Evolutionary conservation across 805 yeast species (phyloP).

Genomic region (Kuraishia capsulata): DNA sequence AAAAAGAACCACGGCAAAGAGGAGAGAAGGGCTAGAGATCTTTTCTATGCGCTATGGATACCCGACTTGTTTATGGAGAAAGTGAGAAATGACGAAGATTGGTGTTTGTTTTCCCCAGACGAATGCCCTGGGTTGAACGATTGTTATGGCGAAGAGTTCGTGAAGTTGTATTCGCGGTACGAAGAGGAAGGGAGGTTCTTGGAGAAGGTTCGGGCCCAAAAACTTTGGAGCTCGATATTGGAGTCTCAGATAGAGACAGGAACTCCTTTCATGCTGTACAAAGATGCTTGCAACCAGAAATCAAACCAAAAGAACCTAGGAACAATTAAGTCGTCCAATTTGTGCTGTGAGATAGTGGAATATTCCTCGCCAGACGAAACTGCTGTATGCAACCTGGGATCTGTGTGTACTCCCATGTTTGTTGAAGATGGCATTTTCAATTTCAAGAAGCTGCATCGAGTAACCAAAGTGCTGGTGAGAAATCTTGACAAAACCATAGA

Average conservation of each 20-base stretch:
- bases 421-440: slow-evolving; percentile 51
- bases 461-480: slow-evolving; percentile 67
- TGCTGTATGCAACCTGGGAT: slow-evolving; percentile 93
- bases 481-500: slow-evolving; percentile 83
- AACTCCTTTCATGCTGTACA: slow-evolving; percentile 88
- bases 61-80: slow-evolving; percentile 92
- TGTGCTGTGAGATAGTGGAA: slow-evolving; percentile 92
- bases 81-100: slow-evolving; percentile 66
- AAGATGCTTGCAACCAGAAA: slow-evolving; percentile 83
- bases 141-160: slow-evolving; percentile 79
- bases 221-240: slow-evolving; percentile 80
- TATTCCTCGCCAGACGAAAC: slow-evolving; percentile 88
- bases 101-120: slow-evolving; percentile 89
- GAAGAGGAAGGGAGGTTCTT: slow-evolving; percentile 62
- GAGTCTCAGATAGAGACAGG: slow-evolving; percentile 97
- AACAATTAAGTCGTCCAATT: slow-evolving; percentile 82
- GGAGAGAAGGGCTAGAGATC: slow-evolving; percentile 86
- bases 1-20: slow-evolving; percentile 94
- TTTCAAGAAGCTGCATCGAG: slow-evolving; percentile 65
- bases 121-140: slow-evolving; percentile 83
- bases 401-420: slow-evolving; percentile 80
- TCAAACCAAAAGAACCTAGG: slow-evolving; percentile 91
- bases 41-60: slow-evolving; percentile 91
- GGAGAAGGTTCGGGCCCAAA: slow-evolving; percentile 72
- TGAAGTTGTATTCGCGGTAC: slow-evolving; percentile 57